These are phyloP conservation scores for Coemansia sp. DNA, from an alignment of 192 early-diverging fungal species.

Conservation along the genomic window DNA sequence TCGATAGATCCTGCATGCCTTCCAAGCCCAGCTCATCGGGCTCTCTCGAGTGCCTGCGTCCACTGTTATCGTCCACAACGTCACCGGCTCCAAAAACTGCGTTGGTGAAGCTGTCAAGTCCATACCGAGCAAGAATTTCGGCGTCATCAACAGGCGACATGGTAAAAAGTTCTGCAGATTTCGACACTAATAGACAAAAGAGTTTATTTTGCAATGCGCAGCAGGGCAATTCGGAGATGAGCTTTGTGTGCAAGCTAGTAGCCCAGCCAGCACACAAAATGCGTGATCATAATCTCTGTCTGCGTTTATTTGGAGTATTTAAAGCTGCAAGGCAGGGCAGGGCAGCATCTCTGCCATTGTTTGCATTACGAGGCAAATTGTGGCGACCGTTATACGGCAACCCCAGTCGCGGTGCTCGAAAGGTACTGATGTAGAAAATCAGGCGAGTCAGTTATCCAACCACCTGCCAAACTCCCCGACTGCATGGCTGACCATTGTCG, in stretches of 20 bases:
- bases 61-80: constrained; percentile 8
- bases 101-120: constrained; percentile 45
- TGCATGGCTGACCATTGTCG: constrained; percentile 15
- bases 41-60: constrained; percentile 15
- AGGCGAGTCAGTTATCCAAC: constrained; percentile 13
- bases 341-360: not conserved
- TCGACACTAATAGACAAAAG: not conserved
- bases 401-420: not conserved
- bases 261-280: not conserved
- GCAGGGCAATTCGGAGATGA: not conserved
- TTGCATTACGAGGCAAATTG: not conserved
- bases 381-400: not conserved
- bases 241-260: no score
- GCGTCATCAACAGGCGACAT: constrained; percentile 52
- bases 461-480: constrained; percentile 8
- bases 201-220: not conserved
- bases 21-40: constrained; percentile 21
- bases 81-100: constrained; percentile 26
- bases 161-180: not conserved
- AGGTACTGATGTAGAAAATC: constrained; percentile 11
- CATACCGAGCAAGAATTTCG: constrained; percentile 50
- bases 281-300: not conserved
- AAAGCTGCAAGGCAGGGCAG: not conserved
- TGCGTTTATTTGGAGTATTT: not conserved
- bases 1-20: constrained; percentile 16